A percentile compares a stretch with the other conserved stretches of the same genome.
Evolutionary conservation across 164 flowering plant species (phyloP).

Genomic region (Nymphaea thermarum): DNA sequence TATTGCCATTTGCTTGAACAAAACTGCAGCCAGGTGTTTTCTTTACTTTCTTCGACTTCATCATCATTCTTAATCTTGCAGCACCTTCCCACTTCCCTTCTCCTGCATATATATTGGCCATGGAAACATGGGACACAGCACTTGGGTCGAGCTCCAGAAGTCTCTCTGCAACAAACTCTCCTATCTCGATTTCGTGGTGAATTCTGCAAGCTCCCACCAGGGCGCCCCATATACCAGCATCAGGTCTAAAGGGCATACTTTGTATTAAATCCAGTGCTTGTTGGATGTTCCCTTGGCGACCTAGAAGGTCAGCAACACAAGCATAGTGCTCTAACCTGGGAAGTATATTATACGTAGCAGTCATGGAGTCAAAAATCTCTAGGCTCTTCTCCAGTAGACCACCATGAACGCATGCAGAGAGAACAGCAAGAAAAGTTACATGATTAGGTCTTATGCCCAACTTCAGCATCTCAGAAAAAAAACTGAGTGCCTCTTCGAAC

Average conservation of each 20-base stretch:
- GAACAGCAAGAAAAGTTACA: constrained; percentile 48
- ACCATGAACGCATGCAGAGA: constrained; percentile 55
- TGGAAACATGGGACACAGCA: constrained; percentile 48
- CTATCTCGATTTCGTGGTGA: constrained; percentile 32
- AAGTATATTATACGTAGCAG: constrained; percentile 15
- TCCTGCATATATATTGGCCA: constrained; percentile 59
- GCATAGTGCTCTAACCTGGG: constrained; percentile 52
- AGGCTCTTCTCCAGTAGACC: constrained; percentile 47
- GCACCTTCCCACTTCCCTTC: constrained; percentile 42
- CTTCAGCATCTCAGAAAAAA: constrained; percentile 31
- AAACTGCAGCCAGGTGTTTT: constrained; percentile 43
- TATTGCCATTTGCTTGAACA: constrained; percentile 30
- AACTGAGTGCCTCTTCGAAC: constrained; percentile 27
- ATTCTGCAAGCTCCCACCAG: constrained; percentile 49
- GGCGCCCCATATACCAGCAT: constrained; percentile 51
- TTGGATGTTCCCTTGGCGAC: constrained; percentile 37
- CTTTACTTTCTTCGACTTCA: constrained; percentile 32
- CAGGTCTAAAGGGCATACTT: constrained; percentile 46
- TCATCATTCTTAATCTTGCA: constrained; percentile 27
- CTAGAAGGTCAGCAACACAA: constrained; percentile 54
- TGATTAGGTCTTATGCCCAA: constrained; percentile 40
- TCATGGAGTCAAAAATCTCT: constrained; percentile 40
- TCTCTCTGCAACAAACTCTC: constrained; percentile 25
- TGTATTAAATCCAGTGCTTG: constrained; percentile 41
- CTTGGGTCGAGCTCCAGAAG: constrained; percentile 36